Base-by-base conservation (phyloP, 306 rosid species). In the Pterocarpus macrocarpus region DNA sequence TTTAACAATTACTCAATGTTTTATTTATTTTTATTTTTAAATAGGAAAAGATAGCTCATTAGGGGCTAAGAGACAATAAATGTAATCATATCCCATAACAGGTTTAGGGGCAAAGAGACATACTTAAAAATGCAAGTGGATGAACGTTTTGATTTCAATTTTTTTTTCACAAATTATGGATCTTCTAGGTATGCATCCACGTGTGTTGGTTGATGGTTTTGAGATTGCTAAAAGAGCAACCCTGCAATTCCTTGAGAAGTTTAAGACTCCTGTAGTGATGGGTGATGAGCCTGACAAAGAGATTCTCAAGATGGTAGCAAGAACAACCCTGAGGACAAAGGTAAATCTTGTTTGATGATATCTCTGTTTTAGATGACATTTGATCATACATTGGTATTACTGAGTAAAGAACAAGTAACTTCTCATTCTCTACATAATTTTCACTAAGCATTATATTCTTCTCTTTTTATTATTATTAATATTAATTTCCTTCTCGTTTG, bases 191-290 rank as follows among this genome's bases (percentile, higher is more conserved):
- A 93, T 95, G 98, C 99, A 95, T 91, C 99, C 99, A 16, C 98
- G 99, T 34, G 92, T 95, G 9, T 75, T 95, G 81, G 98, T 95
- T 68, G 99, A 95, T 88, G 99, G 99, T 50, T 93, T 95, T 82
- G 99, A 95, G 88, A 93, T 93, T 84, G 99, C 99, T 45, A 95
- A 95, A 73, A 82, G 82, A 78, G 96, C 99, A 49, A 95, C 98
- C 7, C 94, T 95, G 61, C 94, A 93, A 39, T 95, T 93, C 81
- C 91, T 95, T 39, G 99, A 95, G 66, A 89, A 88, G 72, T 95
- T 95, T 77, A 95, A 89, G 90, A 95, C 92, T 35, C 90, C 91
- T 58, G 95, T 93, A 17, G 97, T 92, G 81, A 89, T 95, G 85
- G 99, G 98, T 47, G 80, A 84, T 77, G 97, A 91, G 76, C 99